phyloP scores from a whole-genome alignment of 345 rosid genomes.

The Ceriops decandra region DNA sequence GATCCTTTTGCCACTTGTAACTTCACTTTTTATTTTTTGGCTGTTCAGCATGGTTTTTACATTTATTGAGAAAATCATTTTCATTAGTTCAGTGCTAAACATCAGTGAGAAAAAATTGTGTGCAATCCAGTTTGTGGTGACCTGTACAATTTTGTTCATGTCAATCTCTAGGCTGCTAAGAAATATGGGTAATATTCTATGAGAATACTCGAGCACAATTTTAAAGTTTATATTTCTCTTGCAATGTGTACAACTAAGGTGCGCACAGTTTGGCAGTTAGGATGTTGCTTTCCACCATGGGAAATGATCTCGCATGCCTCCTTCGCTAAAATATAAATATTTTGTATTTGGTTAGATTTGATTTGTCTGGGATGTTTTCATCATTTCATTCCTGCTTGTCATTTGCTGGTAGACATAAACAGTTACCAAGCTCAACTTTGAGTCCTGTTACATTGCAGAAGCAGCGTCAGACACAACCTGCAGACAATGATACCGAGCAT shows the following conservation, averaged over 20 bases:
- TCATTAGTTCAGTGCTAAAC: not conserved
- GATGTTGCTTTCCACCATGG: no score
- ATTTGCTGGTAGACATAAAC: not conserved
- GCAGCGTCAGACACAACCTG: constrained; percentile 17
- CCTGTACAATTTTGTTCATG: not conserved
- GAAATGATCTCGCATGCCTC: no score
- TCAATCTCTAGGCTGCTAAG: not conserved
- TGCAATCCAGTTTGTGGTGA: not conserved
- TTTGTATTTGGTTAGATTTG: no score
- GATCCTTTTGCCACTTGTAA: not conserved
- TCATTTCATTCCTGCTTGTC: not conserved
- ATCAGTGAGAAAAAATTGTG: not conserved
- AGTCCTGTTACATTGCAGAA: constrained; percentile 34
- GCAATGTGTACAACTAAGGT: no score
- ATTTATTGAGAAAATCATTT: not conserved
- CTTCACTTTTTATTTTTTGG: not conserved
- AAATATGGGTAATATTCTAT: not conserved
- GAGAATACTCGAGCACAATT: not conserved
- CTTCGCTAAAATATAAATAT: not conserved
- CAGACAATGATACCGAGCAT: constrained; percentile 15
- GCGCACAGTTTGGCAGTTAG: no score
- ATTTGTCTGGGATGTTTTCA: not conserved
- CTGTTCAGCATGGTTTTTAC: not conserved
- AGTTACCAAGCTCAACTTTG: not conserved
- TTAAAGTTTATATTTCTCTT: no score